Conservation (phyloP, 345 rosid species). For the Trapa bicornis region DNA sequence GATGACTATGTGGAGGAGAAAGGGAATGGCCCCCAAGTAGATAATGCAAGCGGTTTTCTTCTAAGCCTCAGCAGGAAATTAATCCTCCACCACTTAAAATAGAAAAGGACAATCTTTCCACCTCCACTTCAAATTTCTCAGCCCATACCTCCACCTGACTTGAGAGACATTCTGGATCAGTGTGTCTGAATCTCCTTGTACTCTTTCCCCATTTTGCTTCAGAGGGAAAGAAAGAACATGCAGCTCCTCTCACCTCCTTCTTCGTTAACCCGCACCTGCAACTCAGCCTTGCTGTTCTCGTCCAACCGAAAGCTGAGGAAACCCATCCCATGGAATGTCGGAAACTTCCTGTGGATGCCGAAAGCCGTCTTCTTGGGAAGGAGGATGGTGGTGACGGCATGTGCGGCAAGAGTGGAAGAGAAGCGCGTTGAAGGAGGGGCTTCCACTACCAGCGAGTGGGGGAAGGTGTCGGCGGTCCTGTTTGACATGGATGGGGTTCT, state of each 20-base stretch:
- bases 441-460: conserved; percentile 32
- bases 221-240: conserved; percentile 9
- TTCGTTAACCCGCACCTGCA: conserved; percentile 16
- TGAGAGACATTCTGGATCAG: not conserved
- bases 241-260: conserved; percentile 28
- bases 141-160: too few species aligned
- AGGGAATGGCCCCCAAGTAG: conserved; percentile 8
- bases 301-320: conserved; percentile 14
- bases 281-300: conserved; percentile 19
- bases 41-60: conserved; percentile 5
- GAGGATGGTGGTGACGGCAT: conserved; percentile 30
- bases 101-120: not conserved
- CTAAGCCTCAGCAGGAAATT: not conserved
- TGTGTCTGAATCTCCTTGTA: not conserved
- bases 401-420: conserved; percentile 34
- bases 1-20: not conserved
- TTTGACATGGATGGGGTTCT: conserved; percentile 96
- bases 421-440: conserved; percentile 9
- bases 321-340: conserved; percentile 18
- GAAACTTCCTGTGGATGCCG: conserved; percentile 14
- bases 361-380: conserved; percentile 1
- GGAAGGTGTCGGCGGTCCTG: conserved; percentile 77
- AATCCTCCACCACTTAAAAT: conserved; percentile 10
- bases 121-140: too few species aligned
- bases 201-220: not conserved